These are phyloP conservation scores for Lithohypha guttulata DNA, from an alignment of 2,329 filamentous ascomycete genomes.

Conservation along the genomic window DNA sequence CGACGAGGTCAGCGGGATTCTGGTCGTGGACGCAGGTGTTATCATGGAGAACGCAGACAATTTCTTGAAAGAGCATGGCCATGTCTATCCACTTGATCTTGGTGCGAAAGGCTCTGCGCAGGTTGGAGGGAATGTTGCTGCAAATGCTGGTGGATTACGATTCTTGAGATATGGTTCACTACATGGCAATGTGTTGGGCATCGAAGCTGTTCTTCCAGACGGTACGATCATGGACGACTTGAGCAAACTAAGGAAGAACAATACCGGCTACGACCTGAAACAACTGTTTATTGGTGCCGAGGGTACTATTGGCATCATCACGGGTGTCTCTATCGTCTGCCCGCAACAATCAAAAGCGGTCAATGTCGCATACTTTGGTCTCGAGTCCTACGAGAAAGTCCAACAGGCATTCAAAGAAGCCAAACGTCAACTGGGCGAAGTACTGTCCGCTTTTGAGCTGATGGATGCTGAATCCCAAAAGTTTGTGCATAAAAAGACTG, in stretches of 20 bases:
- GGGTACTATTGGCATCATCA: constrained; percentile 90
- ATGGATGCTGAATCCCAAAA: constrained; percentile 83
- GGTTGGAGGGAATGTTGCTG: constrained; percentile 89
- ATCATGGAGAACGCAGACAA: constrained; percentile 84
- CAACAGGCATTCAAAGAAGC: constrained; percentile 79
- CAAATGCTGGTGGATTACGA: constrained; percentile 85
- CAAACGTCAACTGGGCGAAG: constrained; percentile 83
- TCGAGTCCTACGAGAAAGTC: constrained; percentile 82
- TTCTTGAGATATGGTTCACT: constrained; percentile 87
- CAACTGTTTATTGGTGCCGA: constrained; percentile 94
- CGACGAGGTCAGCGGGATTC: constrained; percentile 80
- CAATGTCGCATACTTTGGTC: constrained; percentile 89
- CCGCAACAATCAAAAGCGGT: constrained; percentile 77
- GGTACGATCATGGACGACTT: constrained; percentile 87
- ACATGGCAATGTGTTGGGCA: constrained; percentile 81
- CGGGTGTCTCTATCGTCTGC: constrained; percentile 77
- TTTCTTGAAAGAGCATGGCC: constrained; percentile 67
- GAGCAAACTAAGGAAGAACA: constrained; percentile 85
- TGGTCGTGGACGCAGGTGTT: constrained; percentile 83
- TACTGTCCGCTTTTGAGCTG: constrained; percentile 91
- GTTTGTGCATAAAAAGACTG: constrained; percentile 62
- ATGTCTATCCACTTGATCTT: constrained; percentile 94
- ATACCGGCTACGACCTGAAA: constrained; percentile 95
- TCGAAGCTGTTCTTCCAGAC: constrained; percentile 88
- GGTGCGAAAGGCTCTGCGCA: constrained; percentile 96